Evolutionary conservation across 2,329 filamentous ascomycete genomes (phyloP).

Genomic region (Chaetoscypha palmicola): DNA sequence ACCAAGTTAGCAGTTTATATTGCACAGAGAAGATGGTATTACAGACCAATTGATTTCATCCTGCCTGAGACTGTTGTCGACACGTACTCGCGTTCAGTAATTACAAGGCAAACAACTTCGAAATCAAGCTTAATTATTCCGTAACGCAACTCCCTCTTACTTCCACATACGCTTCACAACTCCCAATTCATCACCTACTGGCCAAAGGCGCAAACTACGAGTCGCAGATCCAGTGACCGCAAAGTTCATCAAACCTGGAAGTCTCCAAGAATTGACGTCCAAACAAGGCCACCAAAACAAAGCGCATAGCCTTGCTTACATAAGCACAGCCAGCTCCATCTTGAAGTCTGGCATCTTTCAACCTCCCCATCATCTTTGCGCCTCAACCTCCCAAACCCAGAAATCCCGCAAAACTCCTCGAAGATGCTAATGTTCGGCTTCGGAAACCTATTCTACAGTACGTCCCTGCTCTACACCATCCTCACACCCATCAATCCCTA

Average conservation of each 20-base stretch:
- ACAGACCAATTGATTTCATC: constrained; percentile 25
- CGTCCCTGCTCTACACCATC: constrained; percentile 9
- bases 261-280: neutral
- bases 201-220: too few relatives aligned
- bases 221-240: too few relatives aligned
- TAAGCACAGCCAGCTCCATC: constrained; percentile 13
- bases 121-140: too few relatives aligned
- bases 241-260: too few relatives aligned
- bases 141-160: too few relatives aligned
- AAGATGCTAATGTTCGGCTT: constrained; percentile 65
- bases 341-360: constrained; percentile 13
- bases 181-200: too few relatives aligned
- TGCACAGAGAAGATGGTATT: neutral
- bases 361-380: constrained; percentile 3
- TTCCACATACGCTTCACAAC: too few relatives aligned
- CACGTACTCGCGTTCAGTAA: too few relatives aligned
- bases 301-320: constrained; percentile 19
- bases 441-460: constrained; percentile 68
- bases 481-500: neutral
- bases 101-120: too few relatives aligned
- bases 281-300: neutral
- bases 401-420: constrained; percentile 19
- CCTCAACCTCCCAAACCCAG: constrained; percentile 1
- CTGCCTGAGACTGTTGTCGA: too few relatives aligned
- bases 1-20: neutral